These are phyloP conservation scores for Trichophyton mentagrophytes DNA, from an alignment of 2,329 filamentous ascomycete species.

Conservation along the genomic window DNA sequence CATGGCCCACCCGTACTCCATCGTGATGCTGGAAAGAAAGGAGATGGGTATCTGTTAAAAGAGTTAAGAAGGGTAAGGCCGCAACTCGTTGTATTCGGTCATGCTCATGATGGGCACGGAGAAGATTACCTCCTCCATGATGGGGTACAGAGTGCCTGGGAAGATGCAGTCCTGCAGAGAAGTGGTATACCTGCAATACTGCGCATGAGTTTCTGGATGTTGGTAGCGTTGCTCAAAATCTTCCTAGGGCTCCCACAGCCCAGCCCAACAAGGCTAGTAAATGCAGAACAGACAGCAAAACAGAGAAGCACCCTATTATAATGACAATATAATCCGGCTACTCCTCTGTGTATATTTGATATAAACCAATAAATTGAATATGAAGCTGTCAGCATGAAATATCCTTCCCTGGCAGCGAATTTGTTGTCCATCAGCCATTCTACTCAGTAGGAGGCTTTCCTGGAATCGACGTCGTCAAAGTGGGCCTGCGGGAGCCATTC, in stretches of 20 bases:
- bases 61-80: constrained; percentile 16
- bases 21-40: constrained; percentile 15
- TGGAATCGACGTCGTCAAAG: too few relatives aligned
- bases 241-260: neutral
- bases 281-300: neutral
- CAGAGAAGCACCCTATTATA: neutral
- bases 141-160: neutral
- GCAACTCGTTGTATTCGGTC: constrained; percentile 17
- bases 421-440: too few relatives aligned
- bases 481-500: neutral
- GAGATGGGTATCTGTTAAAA: constrained; percentile 12
- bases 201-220: neutral
- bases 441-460: too few relatives aligned
- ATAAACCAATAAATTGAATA: too few relatives aligned
- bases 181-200: neutral
- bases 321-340: neutral
- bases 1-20: constrained; percentile 17
- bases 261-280: neutral
- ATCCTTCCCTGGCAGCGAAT: too few relatives aligned
- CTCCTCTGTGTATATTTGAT: too few relatives aligned
- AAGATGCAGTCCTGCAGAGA: neutral
- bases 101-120: constrained; percentile 17
- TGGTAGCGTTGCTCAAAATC: neutral
- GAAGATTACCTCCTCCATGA: neutral
- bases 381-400: too few relatives aligned